Percentiles rank a stretch among this genome's conserved stretches.
phyloP scores from a whole-genome alignment of 495 filamentous ascomycete genomes.

The Penicillium dipodomyicola region DNA sequence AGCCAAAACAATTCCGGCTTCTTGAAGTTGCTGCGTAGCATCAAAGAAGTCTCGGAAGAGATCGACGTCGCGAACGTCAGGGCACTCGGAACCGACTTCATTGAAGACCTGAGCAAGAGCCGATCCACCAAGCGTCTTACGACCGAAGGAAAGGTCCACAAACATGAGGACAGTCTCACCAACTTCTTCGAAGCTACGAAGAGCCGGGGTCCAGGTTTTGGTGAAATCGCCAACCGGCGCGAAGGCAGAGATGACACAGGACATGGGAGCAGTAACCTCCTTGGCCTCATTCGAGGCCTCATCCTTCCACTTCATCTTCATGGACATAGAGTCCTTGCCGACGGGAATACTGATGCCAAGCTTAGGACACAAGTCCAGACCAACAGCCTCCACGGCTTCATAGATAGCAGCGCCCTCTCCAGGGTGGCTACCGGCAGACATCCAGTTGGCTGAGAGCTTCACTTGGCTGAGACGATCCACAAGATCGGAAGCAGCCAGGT shows the following conservation, averaged over 20 bases:
- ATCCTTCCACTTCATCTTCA: conserved; percentile 97
- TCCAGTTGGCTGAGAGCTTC: conserved; percentile 95
- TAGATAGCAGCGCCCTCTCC: conserved; percentile 94
- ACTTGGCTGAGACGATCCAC: conserved; percentile 72
- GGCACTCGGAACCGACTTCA: conserved; percentile 77
- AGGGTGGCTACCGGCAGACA: conserved; percentile 90
- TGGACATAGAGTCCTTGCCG: conserved; percentile 96
- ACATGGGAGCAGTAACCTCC: conserved; percentile 88
- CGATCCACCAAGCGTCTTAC: conserved; percentile 82
- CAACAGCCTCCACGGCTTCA: conserved; percentile 90
- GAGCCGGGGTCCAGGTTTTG: conserved; percentile 89
- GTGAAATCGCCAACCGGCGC: conserved; percentile 72
- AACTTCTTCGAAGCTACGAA: conserved; percentile 78
- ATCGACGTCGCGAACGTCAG: conserved; percentile 79
- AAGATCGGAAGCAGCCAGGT: conserved; percentile 83
- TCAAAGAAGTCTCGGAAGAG: conserved; percentile 90
- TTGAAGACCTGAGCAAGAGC: conserved; percentile 91
- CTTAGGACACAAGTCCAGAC: conserved; percentile 79
- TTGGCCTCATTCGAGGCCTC: conserved; percentile 61
- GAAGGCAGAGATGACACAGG: conserved; percentile 87
- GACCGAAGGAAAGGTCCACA: conserved; percentile 79
- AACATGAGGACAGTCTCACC: conserved; percentile 88
- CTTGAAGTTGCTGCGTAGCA: conserved; percentile 80
- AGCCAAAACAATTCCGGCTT: conserved; percentile 82
- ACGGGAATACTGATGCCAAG: conserved; percentile 91